Evolutionary conservation across 345 rosid species (phyloP).

Genomic region (Pugionium cornutum): DNA sequence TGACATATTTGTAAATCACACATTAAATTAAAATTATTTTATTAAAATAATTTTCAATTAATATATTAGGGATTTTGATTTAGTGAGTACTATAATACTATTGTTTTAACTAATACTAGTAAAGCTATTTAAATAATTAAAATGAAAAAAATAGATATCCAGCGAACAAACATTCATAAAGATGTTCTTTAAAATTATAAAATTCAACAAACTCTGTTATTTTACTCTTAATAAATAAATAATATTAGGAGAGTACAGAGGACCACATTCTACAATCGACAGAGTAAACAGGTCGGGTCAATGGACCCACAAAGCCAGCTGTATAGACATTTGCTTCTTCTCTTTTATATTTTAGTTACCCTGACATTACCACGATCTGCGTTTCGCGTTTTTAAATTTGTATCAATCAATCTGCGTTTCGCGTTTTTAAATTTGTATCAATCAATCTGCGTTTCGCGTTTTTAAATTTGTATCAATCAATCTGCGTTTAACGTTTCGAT

Average conservation of each 20-base stretch:
- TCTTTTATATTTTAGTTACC: slow-evolving; percentile 2
- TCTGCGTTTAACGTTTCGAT: slow-evolving; percentile 29
- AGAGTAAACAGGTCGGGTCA: slow-evolving; percentile 39
- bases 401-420: no score
- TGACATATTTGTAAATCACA: no score
- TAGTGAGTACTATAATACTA: no score
- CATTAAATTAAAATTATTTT: no score
- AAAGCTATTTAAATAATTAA: slow-evolving; percentile 8
- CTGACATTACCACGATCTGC: slow-evolving; percentile 32
- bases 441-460: slow-evolving; percentile 42
- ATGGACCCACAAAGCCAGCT: slow-evolving; percentile 37
- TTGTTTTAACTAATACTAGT: no score
- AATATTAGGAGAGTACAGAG: neutral
- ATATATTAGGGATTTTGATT: no score
- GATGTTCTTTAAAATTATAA: slow-evolving; percentile 30
- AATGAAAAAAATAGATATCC: slow-evolving; percentile 41
- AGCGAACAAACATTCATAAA: slow-evolving; percentile 45
- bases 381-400: no score
- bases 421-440: no score
- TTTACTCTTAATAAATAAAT: slow-evolving; percentile 21
- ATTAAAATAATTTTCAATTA: no score
- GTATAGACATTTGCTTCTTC: slow-evolving; percentile 40
- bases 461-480: slow-evolving; percentile 6
- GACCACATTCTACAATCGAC: slow-evolving; percentile 40
- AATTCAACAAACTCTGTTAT: slow-evolving; percentile 34